These are phyloP conservation scores for Xylariaceae sp. DNA, from an alignment of 2,329 filamentous ascomycete species.

Conservation along the genomic window DNA sequence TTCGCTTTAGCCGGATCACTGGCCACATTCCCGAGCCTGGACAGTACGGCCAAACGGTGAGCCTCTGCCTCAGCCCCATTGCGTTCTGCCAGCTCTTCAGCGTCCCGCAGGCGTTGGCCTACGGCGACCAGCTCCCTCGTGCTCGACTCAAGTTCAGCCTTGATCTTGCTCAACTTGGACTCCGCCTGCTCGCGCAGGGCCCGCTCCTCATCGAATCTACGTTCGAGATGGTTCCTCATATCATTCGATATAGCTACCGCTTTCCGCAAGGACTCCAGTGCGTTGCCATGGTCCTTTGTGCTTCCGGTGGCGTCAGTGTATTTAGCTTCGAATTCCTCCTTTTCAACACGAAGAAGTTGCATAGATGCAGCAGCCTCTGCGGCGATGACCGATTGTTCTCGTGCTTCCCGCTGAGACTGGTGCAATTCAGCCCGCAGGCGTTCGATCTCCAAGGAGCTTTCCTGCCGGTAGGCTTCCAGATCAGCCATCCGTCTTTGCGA, in stretches of 20 bases:
- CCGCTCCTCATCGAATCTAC: constrained; percentile 77
- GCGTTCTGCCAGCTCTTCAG: constrained; percentile 80
- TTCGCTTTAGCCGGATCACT: constrained; percentile 41
- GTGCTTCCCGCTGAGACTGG: constrained; percentile 64
- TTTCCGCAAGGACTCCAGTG: constrained; percentile 66
- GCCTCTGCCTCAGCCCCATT: constrained; percentile 81
- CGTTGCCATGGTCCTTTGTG: constrained; percentile 60
- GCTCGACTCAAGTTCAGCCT: constrained; percentile 73
- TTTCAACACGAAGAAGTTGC: constrained; percentile 77
- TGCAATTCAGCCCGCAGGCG: constrained; percentile 80
- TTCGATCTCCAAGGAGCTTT: constrained; percentile 77
- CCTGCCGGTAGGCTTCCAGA: constrained; percentile 75
- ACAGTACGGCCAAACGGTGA: constrained; percentile 74
- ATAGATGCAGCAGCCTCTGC: constrained; percentile 69
- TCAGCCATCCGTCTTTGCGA: constrained; percentile 78
- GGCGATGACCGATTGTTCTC: constrained; percentile 72
- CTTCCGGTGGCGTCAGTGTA: constrained; percentile 60
- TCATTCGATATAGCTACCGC: constrained; percentile 74
- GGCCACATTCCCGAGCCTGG: constrained; percentile 69
- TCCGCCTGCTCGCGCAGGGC: constrained; percentile 68
- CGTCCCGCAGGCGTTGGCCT: constrained; percentile 68
- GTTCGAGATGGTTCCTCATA: constrained; percentile 69
- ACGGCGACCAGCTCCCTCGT: constrained; percentile 69
- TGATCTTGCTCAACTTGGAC: constrained; percentile 66
- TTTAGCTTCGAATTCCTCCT: constrained; percentile 64